A percentile compares a stretch with the other conserved stretches of the same genome.
phyloP scores from a whole-genome alignment of 306 rosid genomes.

The Luffa aegyptiaca region DNA sequence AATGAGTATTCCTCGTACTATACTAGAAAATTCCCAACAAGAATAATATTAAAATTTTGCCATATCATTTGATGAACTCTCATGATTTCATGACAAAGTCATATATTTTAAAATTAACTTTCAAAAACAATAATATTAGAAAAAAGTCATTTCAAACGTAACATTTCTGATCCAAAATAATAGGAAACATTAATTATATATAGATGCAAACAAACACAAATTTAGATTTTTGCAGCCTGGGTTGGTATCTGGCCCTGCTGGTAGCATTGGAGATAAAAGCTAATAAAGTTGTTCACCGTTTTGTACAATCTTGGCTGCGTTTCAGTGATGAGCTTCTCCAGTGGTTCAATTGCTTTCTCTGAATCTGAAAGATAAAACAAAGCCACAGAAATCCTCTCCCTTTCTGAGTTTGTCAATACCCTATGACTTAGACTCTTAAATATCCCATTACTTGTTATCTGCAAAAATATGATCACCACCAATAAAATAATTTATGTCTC shows the following conservation, averaged over 20 bases:
- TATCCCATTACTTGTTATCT: conserved; percentile 42
- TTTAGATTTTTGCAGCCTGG: conserved; percentile 35
- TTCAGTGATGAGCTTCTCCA: conserved; percentile 28
- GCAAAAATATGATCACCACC: too few species aligned
- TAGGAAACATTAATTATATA: too few species aligned
- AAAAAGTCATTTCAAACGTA: too few species aligned
- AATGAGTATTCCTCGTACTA: too few species aligned
- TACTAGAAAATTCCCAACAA: too few species aligned
- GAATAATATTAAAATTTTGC: too few species aligned
- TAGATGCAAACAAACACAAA: background rate
- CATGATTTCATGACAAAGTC: too few species aligned
- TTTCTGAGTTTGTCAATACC: conserved; percentile 35
- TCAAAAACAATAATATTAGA: too few species aligned
- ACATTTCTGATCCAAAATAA: too few species aligned
- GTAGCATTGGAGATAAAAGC: conserved; percentile 34
- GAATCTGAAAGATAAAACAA: conserved; percentile 33
- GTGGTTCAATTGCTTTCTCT: conserved; percentile 40
- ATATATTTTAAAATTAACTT: too few species aligned
- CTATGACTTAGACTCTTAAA: conserved; percentile 59
- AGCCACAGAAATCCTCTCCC: conserved; percentile 46
- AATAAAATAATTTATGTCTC: too few species aligned
- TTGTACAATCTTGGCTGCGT: conserved; percentile 36
- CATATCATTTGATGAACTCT: too few species aligned
- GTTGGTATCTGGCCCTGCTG: conserved; percentile 48
- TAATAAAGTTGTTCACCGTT: conserved; percentile 26